These are phyloP conservation scores for Ambrosia trifida DNA, from an alignment of 129 eudicot genomes.

Conservation along the genomic window DNA sequence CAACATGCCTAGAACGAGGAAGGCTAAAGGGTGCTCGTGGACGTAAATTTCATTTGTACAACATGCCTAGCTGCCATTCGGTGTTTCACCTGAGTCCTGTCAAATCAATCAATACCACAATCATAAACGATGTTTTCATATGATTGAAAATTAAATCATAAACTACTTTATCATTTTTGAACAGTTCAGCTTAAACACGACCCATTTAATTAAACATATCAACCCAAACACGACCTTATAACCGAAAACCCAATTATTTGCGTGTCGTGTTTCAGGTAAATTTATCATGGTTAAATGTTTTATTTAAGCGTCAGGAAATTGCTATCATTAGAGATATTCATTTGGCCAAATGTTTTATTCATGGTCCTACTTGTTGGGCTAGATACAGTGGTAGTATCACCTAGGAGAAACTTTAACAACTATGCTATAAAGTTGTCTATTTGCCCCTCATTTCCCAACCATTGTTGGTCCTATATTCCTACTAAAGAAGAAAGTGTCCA, in stretches of 20 bases:
- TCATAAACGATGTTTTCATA: not conserved
- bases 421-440: not conserved
- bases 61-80: not conserved
- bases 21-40: not conserved
- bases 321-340: not conserved
- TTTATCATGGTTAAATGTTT: no score
- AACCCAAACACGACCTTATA: no score
- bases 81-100: not conserved
- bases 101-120: not conserved
- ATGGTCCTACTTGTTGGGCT: not conserved
- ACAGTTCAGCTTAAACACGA: no score
- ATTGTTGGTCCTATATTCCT: no score
- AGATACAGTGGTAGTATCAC: not conserved
- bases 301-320: no score
- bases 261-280: no score
- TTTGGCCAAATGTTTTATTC: not conserved
- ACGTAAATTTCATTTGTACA: not conserved
- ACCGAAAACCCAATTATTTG: no score
- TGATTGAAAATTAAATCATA: no score
- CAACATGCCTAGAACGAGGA: not conserved
- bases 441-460: not conserved
- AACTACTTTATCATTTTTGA: no score
- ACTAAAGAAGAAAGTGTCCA: not conserved
- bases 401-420: not conserved
- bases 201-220: no score